Base-by-base conservation (phyloP, 768 basidiomycete species). In the Termitomyces sp. region DNA sequence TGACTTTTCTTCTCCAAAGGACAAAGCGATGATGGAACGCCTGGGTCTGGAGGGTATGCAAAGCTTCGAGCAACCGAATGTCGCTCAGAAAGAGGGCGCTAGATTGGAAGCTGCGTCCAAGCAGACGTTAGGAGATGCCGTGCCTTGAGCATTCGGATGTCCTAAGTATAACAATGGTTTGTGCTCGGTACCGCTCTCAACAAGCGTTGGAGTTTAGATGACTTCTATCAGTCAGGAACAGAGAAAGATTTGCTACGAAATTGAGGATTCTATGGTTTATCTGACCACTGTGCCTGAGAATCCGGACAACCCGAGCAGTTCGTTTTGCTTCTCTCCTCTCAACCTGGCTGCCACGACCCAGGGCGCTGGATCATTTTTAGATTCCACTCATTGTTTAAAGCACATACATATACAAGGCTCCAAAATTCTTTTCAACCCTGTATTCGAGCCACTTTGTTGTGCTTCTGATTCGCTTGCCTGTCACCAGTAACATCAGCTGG, bases 41-140 rank as follows among this genome's bases (percentile, higher is more conserved):
- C 97, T 94, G 95, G 96, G 96, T 36, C 78, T 98, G 35, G 80
- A 89, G 63, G 96, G 96, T 36, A 94, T 97, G 92, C 79, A 78
- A 58, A 94, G 91, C 70, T 98, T 98, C 73, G 90, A 92, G 70
- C 89, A 94, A 68, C 70, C 74, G 22, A 79, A 76, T 61, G 84
- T 91, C 38, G 82, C 81, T 22, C 75, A 74, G 59, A 86, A 85
- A 68, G 87, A 87, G 71, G 77, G 68, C 22, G 57, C 68, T n/a
- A 71, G 69, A 32, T 62, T 73, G 38, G 63, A 67, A 35, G 44
- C 53, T 62, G 52, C 55, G 35, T 52, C 48, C 32, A 39, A 58
- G 60, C 59, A 55, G 20, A 42, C 45, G n/a, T 40, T 59, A 13
- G 20, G 33, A 56, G 55, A 51, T 18, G 48, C 42, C 44, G 46